Evolutionary conservation across 1,284 basidiomycete species (phyloP), one percentile per base, ranked within the genome.

Genomic region (Ganoderma sinense): DNA sequence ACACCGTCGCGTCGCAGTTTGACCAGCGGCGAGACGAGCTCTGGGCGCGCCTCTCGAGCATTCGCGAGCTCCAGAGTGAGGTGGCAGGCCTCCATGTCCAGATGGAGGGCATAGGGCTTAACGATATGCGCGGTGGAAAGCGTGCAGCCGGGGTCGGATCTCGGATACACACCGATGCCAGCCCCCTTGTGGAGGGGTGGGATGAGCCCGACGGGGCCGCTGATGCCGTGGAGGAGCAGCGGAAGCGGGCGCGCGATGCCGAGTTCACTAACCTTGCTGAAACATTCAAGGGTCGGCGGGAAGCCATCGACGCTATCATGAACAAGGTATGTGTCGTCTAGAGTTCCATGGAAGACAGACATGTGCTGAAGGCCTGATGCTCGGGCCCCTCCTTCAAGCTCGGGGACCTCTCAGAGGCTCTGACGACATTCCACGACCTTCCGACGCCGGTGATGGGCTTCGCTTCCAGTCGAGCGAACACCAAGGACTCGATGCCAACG

Each of bases 231-330:
- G 82, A 80, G 43, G 80, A 82, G 70, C 80, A 77, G 58, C 73
- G 73, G 65, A 79, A 79, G 68, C 74, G 75, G 45, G 81, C 77
- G 43, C 83, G 88, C 69, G 90, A 91, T 71, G 87, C 87, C 65
- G 89, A 92, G 75, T 94, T 94, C 78, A 84, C 86, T 10, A 88
- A 84, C 69, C 82, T 93, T 45, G 85, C 89, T 11, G 84, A 88
- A 69, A 87, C 89, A 74, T 94, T 94, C 77, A 85, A 87, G 65
- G 89, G 89, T 18, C 84, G 91, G 61, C 92, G 89, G 76, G 85
- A 87, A 66, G 86, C 88, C 41, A 91, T 93, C 36, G 85, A 88
- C 65, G 85, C 83, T 48, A 90, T 94, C 45, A 93, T 94, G 92
- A 78, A 78, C 77, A 92, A 92, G 85, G 92, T 71, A 41, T 16